Evolutionary conservation across 1,284 basidiomycete genomes (phyloP), one percentile per base, ranked within the genome.

Genomic region (Ceratobasidium sp.): DNA sequence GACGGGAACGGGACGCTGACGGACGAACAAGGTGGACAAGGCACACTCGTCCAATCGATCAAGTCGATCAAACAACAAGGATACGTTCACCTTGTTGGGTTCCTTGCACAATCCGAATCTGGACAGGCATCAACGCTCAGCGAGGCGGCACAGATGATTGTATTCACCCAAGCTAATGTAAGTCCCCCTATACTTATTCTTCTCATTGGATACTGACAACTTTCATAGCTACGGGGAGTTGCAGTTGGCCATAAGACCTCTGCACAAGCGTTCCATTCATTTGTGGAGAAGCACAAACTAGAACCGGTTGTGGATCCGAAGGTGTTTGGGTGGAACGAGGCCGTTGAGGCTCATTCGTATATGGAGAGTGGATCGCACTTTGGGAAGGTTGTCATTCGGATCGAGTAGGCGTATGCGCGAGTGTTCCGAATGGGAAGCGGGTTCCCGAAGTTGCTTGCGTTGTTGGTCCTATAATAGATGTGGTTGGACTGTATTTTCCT

Each of bases 331-430:
- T 65, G 62, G 50, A 31, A 45, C 13, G 47, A 53, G 27, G 62
- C 35, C 3, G 15, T 53, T 22, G 50, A 65, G 35, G 62, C 62
- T 2, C 31, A 42, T 12, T 49, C 42, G n/a, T 65, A 65, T 29
- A 5, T 53, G 20, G 34, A 32, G 25, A 22, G 20, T 27, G 62
- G 62, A 2, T 35, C 62, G 50, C 62, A 65, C 38, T 65, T 65
- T 31, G 62, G 50, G 27, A 65, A 65, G 25, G 50, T 54, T 1
- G 50, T 65, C 8, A 52, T 65, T 17, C 53, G 45, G 40, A 65
- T 65, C 22, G n/a, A 53, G 27, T 65, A 49, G 25, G 38, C n/a
- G n/a, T n/a, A n/a, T n/a, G n/a, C n/a, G n/a, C n/a, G n/a, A n/a
- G n/a, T n/a, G n/a, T n/a, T n/a, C n/a, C n/a, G n/a, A n/a, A n/a